Evolutionary conservation across 495 filamentous ascomycete species (phyloP), one percentile per base, ranked within the genome.

Genomic region (Aspergillus saccharolyticus): DNA sequence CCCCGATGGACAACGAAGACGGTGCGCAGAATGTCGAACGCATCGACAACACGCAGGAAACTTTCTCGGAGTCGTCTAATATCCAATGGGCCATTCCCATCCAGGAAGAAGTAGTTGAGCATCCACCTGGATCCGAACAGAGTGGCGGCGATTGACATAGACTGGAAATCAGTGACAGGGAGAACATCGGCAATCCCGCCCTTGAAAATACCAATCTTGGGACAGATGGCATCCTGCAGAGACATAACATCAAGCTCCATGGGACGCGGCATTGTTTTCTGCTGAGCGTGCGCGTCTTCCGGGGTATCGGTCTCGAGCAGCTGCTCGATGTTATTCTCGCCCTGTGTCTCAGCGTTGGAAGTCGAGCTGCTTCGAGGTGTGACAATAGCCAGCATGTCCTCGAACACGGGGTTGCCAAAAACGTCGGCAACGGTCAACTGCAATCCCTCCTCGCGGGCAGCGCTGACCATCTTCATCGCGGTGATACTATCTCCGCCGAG

Each of bases 11-110:
- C 76, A 4, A 89, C 76, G 60, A 89, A 89, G 7, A 90, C 83
- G 0, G 87, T 89, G 6, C 86, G 81, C 2, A 91, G 71, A 21
- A 89, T 85, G 50, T 89, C 86, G 63, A 85, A 86, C 1, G 76
- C 73, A 17, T 78, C 71, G 25, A 79, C 71, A 7, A 77, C 71
- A 47, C 70, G 73, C 50, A 73, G 57, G 45, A 74, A 73, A 33
- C 75, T 78, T 45, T 72, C 72, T 39, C 77, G 72, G 2, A 86
- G 68, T 9, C 72, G 71, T 17, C 60, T 60, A 1, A 83, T 47
- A 47, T 85, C 77, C 15, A 85, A 33, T 0, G 67, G 55, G 0
- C 79, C 78, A 6, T 69, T 68, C 7, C 79, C 75, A 53, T 85
- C 78, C 16, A 86, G 70, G 61, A 74, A 80, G 65, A 85, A 81